Evolutionary conservation across 129 eudicot genomes (phyloP).

Genomic region (Cynara cardunculus): DNA sequence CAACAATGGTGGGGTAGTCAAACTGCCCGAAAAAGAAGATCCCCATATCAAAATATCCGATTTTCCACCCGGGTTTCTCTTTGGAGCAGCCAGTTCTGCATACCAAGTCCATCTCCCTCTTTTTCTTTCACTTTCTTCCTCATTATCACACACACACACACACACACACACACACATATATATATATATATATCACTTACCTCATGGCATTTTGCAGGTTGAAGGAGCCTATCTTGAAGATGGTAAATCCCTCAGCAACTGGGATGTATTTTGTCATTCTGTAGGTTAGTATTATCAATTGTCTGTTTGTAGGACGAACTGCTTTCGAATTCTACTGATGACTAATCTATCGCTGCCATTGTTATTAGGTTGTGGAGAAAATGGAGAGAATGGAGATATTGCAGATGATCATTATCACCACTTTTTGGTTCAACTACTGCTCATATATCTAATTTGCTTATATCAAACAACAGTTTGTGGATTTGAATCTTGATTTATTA

Average conservation of each 20-base stretch:
- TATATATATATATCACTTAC: background rate
- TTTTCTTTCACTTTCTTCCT: background rate
- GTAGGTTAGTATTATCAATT: background rate
- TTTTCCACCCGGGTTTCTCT: background rate
- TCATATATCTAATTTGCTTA: background rate
- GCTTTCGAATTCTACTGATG: background rate
- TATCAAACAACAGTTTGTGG: background rate
- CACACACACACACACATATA: too few relatives aligned
- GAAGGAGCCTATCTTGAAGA: slow-evolving; percentile 71
- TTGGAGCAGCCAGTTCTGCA: slow-evolving; percentile 31
- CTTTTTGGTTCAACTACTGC: slow-evolving; percentile 36
- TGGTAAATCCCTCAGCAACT: slow-evolving; percentile 51
- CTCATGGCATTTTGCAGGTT: slow-evolving; percentile 28
- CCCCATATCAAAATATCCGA: slow-evolving; percentile 16
- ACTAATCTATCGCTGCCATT: background rate
- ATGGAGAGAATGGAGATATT: slow-evolving; percentile 44
- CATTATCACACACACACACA: background rate
- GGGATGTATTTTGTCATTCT: slow-evolving; percentile 46
- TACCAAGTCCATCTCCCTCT: slow-evolving; percentile 36
- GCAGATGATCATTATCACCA: slow-evolving; percentile 70
- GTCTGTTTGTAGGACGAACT: background rate
- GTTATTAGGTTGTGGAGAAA: slow-evolving; percentile 28
- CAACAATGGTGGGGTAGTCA: background rate
- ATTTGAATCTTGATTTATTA: background rate
- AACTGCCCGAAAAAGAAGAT: background rate